These are phyloP conservation scores for Iberis pinnata DNA, from an alignment of 345 rosid genomes.

Conservation along the genomic window DNA sequence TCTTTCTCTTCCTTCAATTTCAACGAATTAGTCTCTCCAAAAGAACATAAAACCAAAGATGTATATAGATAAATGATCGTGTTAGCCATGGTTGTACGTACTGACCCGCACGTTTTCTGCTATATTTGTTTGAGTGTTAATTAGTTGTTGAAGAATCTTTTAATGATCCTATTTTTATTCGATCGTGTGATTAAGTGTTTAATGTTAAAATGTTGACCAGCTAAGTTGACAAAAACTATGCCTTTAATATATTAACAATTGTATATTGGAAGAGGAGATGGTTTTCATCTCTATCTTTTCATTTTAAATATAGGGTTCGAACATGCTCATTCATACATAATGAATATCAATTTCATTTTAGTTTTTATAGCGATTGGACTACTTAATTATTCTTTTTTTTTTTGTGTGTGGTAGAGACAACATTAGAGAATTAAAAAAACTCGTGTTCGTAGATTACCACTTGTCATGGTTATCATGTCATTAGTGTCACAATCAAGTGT, in stretches of 20 bases:
- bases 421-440: too few relatives aligned
- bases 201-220: conserved; percentile 7
- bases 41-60: conserved; percentile 1
- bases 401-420: too few relatives aligned
- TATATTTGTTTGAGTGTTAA: background rate
- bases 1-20: background rate
- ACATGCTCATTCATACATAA: too few relatives aligned
- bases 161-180: background rate
- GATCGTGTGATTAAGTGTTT: conserved; percentile 23
- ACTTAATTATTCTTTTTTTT: too few relatives aligned
- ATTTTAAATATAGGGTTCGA: too few relatives aligned
- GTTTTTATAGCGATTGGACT: too few relatives aligned
- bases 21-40: background rate
- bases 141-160: conserved; percentile 13
- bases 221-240: conserved; percentile 6
- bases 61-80: conserved; percentile 12
- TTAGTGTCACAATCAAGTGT: background rate
- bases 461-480: conserved; percentile 18
- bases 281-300: too few relatives aligned
- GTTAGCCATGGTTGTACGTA: conserved; percentile 24
- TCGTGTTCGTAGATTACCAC: background rate
- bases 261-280: too few relatives aligned
- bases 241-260: background rate
- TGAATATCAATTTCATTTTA: too few relatives aligned
- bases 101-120: conserved; percentile 25